Conservation (phyloP, 305 asterid genomes). For the Coffea humblotiana region DNA sequence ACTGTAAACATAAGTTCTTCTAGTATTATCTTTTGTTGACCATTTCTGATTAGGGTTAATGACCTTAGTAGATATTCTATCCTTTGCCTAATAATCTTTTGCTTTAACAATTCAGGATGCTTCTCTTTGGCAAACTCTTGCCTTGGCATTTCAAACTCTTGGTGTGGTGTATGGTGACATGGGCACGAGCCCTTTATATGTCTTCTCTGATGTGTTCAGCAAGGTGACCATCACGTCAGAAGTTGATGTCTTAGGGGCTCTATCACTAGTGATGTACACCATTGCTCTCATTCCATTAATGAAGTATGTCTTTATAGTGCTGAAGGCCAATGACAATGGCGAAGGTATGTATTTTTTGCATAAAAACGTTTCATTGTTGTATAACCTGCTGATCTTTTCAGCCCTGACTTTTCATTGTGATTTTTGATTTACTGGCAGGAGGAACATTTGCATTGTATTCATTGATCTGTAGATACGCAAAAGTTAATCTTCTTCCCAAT, state of each 20-base stretch:
- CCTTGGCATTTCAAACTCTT: conserved; percentile 91
- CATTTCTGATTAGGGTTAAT: not conserved
- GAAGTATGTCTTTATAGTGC: conserved; percentile 89
- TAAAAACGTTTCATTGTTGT: conserved; percentile 8
- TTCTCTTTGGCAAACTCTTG: conserved; percentile 66
- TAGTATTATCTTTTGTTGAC: not conserved
- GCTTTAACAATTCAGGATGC: conserved; percentile 48
- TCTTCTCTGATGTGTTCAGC: conserved; percentile 83
- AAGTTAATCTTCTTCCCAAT: conserved; percentile 88
- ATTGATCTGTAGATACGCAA: conserved; percentile 87
- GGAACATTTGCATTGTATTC: conserved; percentile 97
- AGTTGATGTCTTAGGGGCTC: conserved; percentile 80
- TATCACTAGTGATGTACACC: conserved; percentile 87
- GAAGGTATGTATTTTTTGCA: conserved; percentile 60
- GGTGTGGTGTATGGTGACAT: conserved; percentile 97
- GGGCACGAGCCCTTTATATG: conserved; percentile 97
- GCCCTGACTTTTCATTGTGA: conserved; percentile 19
- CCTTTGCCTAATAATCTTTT: conserved; percentile 2
- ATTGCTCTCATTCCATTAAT: conserved; percentile 79
- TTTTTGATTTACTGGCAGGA: conserved; percentile 53
- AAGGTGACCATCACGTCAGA: conserved; percentile 90
- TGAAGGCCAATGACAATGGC: conserved; percentile 93
- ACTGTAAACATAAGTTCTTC: not conserved
- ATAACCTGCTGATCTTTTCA: conserved; percentile 7
- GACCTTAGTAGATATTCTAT: not conserved